Evolutionary conservation across 2,329 filamentous ascomycete species (phyloP), one percentile per base, ranked within the genome.

Genomic region (Phyllosticta citrichinensis): DNA sequence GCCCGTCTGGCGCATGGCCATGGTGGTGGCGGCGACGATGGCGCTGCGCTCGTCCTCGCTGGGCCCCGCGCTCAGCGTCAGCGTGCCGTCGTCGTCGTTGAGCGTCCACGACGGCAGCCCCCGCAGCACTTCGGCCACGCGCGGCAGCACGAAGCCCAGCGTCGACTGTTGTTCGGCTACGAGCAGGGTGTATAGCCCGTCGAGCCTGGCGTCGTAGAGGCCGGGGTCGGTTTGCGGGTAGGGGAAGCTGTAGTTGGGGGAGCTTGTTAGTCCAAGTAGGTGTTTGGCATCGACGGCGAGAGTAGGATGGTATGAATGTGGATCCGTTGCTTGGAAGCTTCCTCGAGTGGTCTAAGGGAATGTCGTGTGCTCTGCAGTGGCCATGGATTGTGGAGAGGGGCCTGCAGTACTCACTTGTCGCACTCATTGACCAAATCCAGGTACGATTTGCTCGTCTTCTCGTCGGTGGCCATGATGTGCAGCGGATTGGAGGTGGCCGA

Each of bases 1-100:
- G 6, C 81, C 77, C n/a, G 82, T 81, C n/a, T 82, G 77, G 19
- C 87, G 85, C 81, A 92, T 89, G 65, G 87, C 83, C 1, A 78
- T 70, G 40, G 87, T 80, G 4, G 91, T 86, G 53, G 77, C 74
- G 3, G 76, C 78, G 10, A 86, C 72, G 9, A 79, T 71, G 5
- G 77, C 74, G 53, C 82, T 91, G 57, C 92, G 85, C 66, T 85
- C 81, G 17, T 78, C 74, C 56, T 87, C 84, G 1, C 81, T 86
- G 20, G 78, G 72, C 14, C 83, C 80, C 62, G 86, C 82, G 19
- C 17, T 30, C 2, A 91, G 80, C 8, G 80, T 84, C 17, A 96
- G 76, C 0, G 84, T 88, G 61, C 83, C 83, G 14, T 78, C 73
- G 0, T 76, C 67, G 54, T 82, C 75, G 71, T 91, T 80, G 33